phyloP scores from a whole-genome alignment of 2,329 filamentous ascomycete species.

The Penicillium rolfsii region DNA sequence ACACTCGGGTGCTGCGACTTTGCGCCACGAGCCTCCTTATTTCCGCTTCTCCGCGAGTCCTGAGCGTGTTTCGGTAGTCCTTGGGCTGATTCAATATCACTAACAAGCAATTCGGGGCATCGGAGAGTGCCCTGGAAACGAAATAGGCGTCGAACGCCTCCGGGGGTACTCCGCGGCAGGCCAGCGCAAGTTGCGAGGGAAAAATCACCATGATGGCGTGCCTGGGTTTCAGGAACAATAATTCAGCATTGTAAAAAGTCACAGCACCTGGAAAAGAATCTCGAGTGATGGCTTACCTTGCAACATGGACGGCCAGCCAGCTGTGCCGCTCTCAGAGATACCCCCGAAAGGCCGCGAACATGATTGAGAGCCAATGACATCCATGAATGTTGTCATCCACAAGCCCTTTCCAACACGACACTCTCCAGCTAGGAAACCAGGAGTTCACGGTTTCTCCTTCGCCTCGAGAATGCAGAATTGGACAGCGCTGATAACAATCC shows the following conservation, averaged over 20 bases:
- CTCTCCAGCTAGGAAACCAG: constrained; percentile 17
- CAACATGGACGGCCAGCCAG: constrained; percentile 31
- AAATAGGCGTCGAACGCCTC: constrained; percentile 13
- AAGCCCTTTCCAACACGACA: constrained; percentile 22
- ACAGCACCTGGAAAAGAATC: not conserved
- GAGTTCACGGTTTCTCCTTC: constrained; percentile 9
- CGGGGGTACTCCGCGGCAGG: constrained; percentile 5
- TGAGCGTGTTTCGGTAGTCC: not conserved
- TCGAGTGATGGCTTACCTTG: constrained; percentile 19
- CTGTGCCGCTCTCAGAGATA: constrained; percentile 41
- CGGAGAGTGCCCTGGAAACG: constrained; percentile 3
- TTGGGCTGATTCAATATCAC: no score
- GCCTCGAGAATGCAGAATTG: not conserved
- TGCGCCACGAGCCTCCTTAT: not conserved
- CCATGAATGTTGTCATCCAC: constrained; percentile 43
- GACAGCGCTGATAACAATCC: not conserved
- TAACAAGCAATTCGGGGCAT: not conserved
- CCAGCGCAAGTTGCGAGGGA: not conserved
- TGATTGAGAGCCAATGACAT: constrained; percentile 48
- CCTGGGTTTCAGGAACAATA: not conserved
- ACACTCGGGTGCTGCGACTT: not conserved
- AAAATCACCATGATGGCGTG: not conserved
- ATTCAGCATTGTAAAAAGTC: not conserved
- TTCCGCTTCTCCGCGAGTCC: not conserved
- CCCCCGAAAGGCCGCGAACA: constrained; percentile 43